Evolutionary conservation across 805 yeast genomes (phyloP), one percentile per base, ranked within the genome.

Genomic region (Deakozyma indianensis): DNA sequence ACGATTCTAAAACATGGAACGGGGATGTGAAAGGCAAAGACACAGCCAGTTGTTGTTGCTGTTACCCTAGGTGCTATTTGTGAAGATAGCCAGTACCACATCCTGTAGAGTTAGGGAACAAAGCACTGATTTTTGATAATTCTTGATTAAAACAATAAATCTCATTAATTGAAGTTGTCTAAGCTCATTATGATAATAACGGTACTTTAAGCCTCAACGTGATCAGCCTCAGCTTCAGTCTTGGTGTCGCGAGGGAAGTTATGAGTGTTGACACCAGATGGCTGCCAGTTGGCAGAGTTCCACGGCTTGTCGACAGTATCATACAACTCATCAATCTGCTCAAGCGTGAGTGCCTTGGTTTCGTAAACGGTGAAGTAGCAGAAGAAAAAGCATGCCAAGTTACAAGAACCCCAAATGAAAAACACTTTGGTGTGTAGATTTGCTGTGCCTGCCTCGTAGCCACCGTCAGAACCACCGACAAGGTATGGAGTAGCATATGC

Each of bases 261-360:
- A 32, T 32, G 38, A n/a, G 38, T 32, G 38, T 32, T 32, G 38
- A 32, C 38, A n/a, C 38, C 38, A 14, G 38, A 32, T 9, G 38
- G 38, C 7, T 14, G 16, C 38, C 38, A 32, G 38, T 20, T 20
- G 18, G 9, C 4, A 15, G 81, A 77, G 46, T 62, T 58, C 74
- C 74, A 70, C 43, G 75, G 67, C 46, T 60, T 53, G 35, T 66
- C 66, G 53, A 62, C 63, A 43, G 65, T 62, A 23, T 70, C 56
- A 52, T 64, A 67, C 67, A 76, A 66, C 56, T 72, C 76, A 59
- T 80, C 84, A 51, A 81, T 82, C 65, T 81, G 84, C 65, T 82
- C 88, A 62, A 82, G 71, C 35, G 82, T 70, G 57, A 81, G 70
- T 49, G 87, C 88, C 65, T 73, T 75, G 38, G 38, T 32, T n/a